Evolutionary conservation across 257 asterid species (phyloP), one percentile per base, ranked within the genome.

Genomic region (Nemophila menziesii): DNA sequence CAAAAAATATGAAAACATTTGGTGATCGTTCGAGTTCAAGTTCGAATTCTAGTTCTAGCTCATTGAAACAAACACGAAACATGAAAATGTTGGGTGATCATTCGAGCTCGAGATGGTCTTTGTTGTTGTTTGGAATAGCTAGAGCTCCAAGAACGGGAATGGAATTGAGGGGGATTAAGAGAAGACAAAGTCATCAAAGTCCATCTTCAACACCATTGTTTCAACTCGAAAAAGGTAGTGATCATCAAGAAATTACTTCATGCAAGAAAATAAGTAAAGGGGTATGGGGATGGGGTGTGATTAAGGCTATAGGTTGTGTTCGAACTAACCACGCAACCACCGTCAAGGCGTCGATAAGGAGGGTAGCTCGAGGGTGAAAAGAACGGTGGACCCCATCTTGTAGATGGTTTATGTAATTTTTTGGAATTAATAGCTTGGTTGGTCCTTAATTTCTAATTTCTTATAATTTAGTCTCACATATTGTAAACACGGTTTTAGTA

Each of bases 271-370:
- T 57, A 4, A 39, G 68, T 26, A 26, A 29, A 0, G 52, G 81
- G 34, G 34, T 71, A 17, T 68, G 78, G 84, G 61, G 68, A 17
- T 68, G 78, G 84, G 61, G 68, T 11, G 46, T 86, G 60, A 68
- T 86, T 44, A 77, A 62, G 44, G 60, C 70, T 5, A 60, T 86
- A 44, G 79, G 94, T 34, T 86, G 92, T 42, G 70, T 69, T 5
- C 66, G 69, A 37, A 48, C 52, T 64, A 46, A 55, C 21, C 62
- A 63, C 11, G 57, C 70, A 0, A 46, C 39, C 12, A 22, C 51
- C 22, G 54, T 66, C 13, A 37, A 50, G 22, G 52, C 73, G 2
- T 36, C 77, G 2, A 55, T 55, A 17, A 39, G 26, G 33, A 20
- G 23, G 18, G 26, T 20, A 50, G 22, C 20, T n/a, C 37, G 11